A percentile compares a stretch with the other conserved stretches of the same genome.
Conservation (phyloP, 1,284 basidiomycete species). For the Leccinum subspadiceum region DNA sequence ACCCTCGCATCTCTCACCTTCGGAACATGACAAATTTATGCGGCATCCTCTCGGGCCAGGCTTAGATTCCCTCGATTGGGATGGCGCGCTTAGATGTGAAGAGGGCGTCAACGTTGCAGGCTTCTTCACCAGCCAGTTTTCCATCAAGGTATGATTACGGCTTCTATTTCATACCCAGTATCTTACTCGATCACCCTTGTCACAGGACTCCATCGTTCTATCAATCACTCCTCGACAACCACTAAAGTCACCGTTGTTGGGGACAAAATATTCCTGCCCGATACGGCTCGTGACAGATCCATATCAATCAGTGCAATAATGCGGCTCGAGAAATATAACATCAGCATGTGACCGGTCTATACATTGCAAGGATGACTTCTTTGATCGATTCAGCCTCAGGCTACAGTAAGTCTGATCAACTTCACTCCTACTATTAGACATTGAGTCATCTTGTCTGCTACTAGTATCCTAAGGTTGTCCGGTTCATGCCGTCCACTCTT, state of each 20-base stretch:
- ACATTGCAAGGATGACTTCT: not conserved
- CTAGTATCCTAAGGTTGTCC: not conserved
- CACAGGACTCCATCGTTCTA: constrained; percentile 29
- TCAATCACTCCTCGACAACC: constrained; percentile 29
- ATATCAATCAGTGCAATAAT: constrained; percentile 20
- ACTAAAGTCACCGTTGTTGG: constrained; percentile 28
- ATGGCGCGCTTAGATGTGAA: constrained; percentile 25
- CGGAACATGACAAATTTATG: constrained; percentile 2
- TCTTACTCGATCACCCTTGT: not conserved
- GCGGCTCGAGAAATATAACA: not conserved
- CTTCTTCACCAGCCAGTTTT: constrained; percentile 26
- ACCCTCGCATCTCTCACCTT: constrained; percentile 9
- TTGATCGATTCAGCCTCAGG: not conserved
- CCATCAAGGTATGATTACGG: constrained; percentile 21
- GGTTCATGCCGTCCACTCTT: not conserved
- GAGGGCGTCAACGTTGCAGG: constrained; percentile 17
- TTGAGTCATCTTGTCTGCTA: not conserved
- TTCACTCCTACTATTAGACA: not conserved
- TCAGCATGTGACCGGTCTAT: not conserved
- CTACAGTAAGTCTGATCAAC: not conserved
- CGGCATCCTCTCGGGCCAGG: constrained; percentile 14
- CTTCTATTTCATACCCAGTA: not conserved
- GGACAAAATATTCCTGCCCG: constrained; percentile 19
- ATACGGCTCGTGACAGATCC: constrained; percentile 30
- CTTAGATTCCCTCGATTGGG: constrained; percentile 31